Evolutionary conservation across 352 stramenopile genomes (phyloP), one percentile per base, ranked within the genome.

Genomic region (Pythium pyrilobum): DNA sequence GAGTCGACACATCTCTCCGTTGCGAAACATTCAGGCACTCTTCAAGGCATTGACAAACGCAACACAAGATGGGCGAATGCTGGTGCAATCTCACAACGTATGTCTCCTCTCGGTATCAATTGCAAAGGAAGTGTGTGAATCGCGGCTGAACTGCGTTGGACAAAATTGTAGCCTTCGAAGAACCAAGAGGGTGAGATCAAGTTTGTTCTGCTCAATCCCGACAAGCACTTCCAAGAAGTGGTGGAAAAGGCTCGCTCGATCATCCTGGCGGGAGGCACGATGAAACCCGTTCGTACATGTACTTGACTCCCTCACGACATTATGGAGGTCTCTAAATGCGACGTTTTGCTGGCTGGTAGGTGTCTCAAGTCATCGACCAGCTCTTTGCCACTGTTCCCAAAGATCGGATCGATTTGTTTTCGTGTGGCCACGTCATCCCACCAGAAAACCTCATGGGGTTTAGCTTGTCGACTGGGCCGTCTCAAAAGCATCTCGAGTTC

Each of bases 381-480:
- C 76, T 99, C 2, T 98, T 99, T 49, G 80, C 88, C 18, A 71
- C 72, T 9, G 48, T 97, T 0, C 66, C 77, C n/a, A 53, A 46
- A 24, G 58, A 76, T 34, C 51, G 72, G 2, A 81, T 99, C n/a
- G 86, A 96, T 52, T 66, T 97, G 2, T 99, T 99, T 71, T 97
- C 95, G 1, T 99, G 96, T 57, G 95, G 93, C n/a, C 97, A 99
- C 67, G 96, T 99, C 1, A 97, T 99, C 63, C 87, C 95, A 44
- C 69, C 78, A 0, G 71, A 87, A 52, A 97, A 99, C 66, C 78
- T 99, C 21, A 37, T 92, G 3, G 79, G 75, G 16, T 87, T 89
- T 45, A 91, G 67, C 23, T 56, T 92, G 18, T 73, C 76, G 10
- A 68, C 62, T 16, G 96, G 92, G 27, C 92, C 95, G 13, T 92